Base-by-base conservation (phyloP, 768 basidiomycete species). In the Tubosaeta brunneosetosa region DNA sequence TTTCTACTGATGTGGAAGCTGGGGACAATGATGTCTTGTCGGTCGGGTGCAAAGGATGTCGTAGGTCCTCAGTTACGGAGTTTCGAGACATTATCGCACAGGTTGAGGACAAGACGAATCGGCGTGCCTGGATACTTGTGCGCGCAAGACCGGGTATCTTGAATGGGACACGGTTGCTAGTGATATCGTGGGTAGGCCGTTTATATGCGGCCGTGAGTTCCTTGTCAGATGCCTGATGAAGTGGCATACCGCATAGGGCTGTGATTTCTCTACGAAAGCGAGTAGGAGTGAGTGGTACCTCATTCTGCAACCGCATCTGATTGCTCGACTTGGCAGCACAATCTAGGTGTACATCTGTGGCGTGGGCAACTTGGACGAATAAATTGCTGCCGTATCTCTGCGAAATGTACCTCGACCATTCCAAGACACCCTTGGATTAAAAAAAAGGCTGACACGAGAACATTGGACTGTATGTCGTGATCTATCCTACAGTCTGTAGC, bases 111-210 rank as follows among this genome's bases (percentile, higher is more conserved):
- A 92, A 92, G 67, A 70, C 71, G 0, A 43, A 81, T 94, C 2
- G 87, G 89, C 0, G 85, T 94, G 91, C 66, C 71, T 94, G 38
- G 91, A 94, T 68, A 93, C 92, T 0, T 94, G 91, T 85, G 59
- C 26, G 65, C 46, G 74, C 19, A 33, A 4, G 11, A 7, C 3
- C 27, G 25, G 3, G 44, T 14, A 19, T 19, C 3, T 10, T 26
- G 19, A 22, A 22, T 4, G 22, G 33, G 14, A 34, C 25, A 44
- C 22, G 22, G n/a, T 16, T 25, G 43, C 6, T 48, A 6, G 56
- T 41, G 32, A 7, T 11, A 10, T 33, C 11, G 4, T 25, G 29
- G 13, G 4, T 32, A 89, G 86, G 86, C 65, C 90, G 91, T 69
- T 72, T 85, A 61, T 89, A 88, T 52, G 84, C 89, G 4, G 88